Base-by-base conservation (phyloP, 139 green algal genomes). In the Chlamydomonas sp. region DNA sequence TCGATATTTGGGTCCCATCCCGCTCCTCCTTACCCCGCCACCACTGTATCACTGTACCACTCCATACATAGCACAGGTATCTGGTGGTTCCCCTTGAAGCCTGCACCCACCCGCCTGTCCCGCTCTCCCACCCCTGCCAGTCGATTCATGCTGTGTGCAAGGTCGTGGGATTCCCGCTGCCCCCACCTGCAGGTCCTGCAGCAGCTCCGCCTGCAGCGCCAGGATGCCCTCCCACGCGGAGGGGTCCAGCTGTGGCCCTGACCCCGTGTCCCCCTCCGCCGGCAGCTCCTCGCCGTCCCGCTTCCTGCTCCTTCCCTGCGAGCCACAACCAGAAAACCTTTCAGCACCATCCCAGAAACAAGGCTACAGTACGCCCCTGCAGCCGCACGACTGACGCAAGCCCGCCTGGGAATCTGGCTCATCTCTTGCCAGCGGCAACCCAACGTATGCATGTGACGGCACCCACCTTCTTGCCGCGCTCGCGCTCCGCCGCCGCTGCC, bases 181-280 rank as follows among this genome's bases (percentile, higher is more conserved):
- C 60, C 80, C 61, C 20, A 90, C 78, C 77, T 92, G 81, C 74
- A 92, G 67, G 69, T 92, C 90, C 79, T 91, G 85, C 61, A 88
- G 74, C 5, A 76, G 63, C 63, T 82, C 49, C 4, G 68, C 80
- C 31, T 78, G 73, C 71, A 79, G 60, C 6, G 57, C 64, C 18
- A 77, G 75, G 75, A 88, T 76, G 84, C 57, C 68, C 9, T 64
- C 84, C 75, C 75, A 82, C 5, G 49, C 64, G 6, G 72, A 10
- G 3, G n/a, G 31, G 4, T 75, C 57, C 62, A 66, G 61, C 63
- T 61, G 63, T 20, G 14, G 77, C 60, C 58, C 60, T 61, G 18
- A 5, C 1, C 5, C 63, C 63, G 2, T 31, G 12, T 63, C 58
- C 3, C 12, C 58, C 1, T 15, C 76, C 59, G 10, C 72, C 31